Evolutionary conservation across 2,329 filamentous ascomycete genomes (phyloP), one percentile per base, ranked within the genome.

Genomic region (Aquanectria penicillioides): DNA sequence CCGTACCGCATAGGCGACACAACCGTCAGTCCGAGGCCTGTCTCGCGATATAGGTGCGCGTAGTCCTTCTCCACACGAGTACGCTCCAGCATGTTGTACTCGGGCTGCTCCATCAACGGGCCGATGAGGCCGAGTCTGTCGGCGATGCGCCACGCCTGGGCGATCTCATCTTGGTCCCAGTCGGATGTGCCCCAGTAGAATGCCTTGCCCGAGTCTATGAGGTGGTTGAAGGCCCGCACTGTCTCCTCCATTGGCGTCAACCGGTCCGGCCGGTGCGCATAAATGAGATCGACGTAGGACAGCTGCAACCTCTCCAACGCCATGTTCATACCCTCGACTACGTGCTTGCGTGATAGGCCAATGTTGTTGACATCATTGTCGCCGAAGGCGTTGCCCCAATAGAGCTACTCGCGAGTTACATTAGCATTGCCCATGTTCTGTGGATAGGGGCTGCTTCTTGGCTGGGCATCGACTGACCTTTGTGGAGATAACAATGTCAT

Each of bases 101-200:
- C 79, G 1, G 88, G 87, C 75, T 90, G 88, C 73, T 91, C 88
- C 65, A 88, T 84, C 2, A 89, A 70, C 2, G 88, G 88, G 0
- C 82, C 85, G 52, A 90, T 83, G 26, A 90, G 78, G n/a, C 82
- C 81, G 11, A 89, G 80, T 64, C 80, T 79, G 64, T 87, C 83
- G 17, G 88, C 86, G 57, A 77, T 85, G 22, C 67, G 60, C 73
- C 55, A 70, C 0, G 88, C 88, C 60, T 86, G 80, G 8, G 82
- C 81, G 66, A 91, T 90, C 77, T 90, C 87, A 58, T 84, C 81
- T 36, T 88, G 87, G 62, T 80, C 81, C 88, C 88, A 91, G 75
- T 90, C 87, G 1, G 85, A 88, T 0, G 88, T 91, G 33, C 88
- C 88, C 67, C 67, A 69, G 67, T 69, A 69, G 57, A 69, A 69